A percentile compares a stretch with the other conserved stretches of the same genome.
Conservation (phyloP, 2,329 filamentous ascomycete genomes). For the Aspergillus puulaauensis region DNA sequence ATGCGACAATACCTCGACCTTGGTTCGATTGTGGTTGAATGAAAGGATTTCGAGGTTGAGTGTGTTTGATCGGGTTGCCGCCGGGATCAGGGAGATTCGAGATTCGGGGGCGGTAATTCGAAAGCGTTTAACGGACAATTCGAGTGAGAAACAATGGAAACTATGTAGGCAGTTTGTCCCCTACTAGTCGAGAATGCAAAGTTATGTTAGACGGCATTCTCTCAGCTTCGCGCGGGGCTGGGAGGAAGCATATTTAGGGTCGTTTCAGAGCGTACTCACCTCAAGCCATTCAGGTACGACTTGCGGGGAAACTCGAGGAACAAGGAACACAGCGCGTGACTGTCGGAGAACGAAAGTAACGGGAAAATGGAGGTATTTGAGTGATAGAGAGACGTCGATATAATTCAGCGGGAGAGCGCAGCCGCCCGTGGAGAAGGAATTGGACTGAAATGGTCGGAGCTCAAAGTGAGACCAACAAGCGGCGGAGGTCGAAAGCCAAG, state of each 20-base stretch:
- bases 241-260: conserved; percentile 13
- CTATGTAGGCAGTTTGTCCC: not conserved
- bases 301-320: conserved; percentile 23
- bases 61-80: conserved; percentile 5
- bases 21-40: not conserved
- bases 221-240: conserved; percentile 16
- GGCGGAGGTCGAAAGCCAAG: conserved; percentile 34
- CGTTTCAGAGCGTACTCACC: conserved; percentile 21
- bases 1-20: not conserved
- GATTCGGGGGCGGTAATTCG: conserved; percentile 1
- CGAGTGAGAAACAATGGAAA: not conserved
- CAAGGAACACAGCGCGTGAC: conserved; percentile 15
- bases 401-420: conserved; percentile 6
- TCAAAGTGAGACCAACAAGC: conserved; percentile 35
- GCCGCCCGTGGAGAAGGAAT: conserved; percentile 18
- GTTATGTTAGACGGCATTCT: conserved; percentile 9
- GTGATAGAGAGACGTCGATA: conserved; percentile 1
- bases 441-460: conserved; percentile 23
- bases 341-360: conserved; percentile 7
- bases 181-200: not conserved
- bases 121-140: conserved; percentile 1
- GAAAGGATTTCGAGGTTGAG: not conserved
- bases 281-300: conserved; percentile 27
- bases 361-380: not conserved
- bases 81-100: conserved; percentile 7